Conservation (phyloP, 2,329 filamentous ascomycete species). For the Diplodia seriata region DNA sequence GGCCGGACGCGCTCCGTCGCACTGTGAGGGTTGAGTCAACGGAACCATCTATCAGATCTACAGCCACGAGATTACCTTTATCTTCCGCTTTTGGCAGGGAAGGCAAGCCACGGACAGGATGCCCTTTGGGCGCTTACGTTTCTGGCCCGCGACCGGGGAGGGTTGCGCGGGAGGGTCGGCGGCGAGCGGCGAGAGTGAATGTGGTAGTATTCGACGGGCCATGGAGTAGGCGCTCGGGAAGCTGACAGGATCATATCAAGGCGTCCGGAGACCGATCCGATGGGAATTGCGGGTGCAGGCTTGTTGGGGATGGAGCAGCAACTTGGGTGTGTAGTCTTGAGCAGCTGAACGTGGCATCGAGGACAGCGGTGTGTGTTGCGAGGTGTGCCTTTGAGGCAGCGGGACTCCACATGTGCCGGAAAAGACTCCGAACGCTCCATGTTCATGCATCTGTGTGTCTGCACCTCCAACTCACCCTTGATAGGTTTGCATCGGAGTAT, state of each 20-base stretch:
- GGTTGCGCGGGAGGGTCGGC: not conserved
- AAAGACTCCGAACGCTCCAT: no score
- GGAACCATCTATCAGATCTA: no score
- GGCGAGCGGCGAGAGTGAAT: not conserved
- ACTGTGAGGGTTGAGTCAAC: not conserved
- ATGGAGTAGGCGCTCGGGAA: not conserved
- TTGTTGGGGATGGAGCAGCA: not conserved
- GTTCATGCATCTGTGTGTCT: no score
- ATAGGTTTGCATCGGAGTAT: no score
- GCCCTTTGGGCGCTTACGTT: slow-evolving; percentile 22
- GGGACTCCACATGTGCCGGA: no score
- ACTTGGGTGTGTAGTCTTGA: not conserved
- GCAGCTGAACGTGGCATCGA: not conserved
- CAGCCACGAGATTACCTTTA: slow-evolving; percentile 1
- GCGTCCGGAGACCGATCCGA: not conserved
- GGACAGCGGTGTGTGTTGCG: not conserved
- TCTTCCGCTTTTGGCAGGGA: slow-evolving; percentile 21
- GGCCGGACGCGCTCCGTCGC: slow-evolving; percentile 5
- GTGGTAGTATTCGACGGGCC: slow-evolving; percentile 6
- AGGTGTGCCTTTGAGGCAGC: no score
- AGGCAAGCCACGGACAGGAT: slow-evolving; percentile 16
- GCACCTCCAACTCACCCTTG: no score
- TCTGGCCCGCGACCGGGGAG: not conserved
- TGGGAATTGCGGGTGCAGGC: not conserved
- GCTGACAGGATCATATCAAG: not conserved